Evolutionary conservation across 768 basidiomycete species (phyloP), one percentile per base, ranked within the genome.

Genomic region (Suillus bovinus): DNA sequence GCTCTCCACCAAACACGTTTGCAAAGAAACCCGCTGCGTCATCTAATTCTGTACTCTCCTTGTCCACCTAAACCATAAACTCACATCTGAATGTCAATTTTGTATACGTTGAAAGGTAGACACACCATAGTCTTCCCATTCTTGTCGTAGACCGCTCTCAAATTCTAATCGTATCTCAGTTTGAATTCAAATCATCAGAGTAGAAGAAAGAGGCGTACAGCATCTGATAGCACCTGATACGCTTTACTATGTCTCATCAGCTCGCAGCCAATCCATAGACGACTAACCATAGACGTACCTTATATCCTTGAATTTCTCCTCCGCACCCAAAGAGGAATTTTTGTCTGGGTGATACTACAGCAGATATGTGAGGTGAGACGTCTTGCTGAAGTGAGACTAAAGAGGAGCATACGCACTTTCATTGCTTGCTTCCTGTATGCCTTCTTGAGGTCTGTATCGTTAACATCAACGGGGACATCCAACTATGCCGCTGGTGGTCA

Each of bases 271-370:
- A 61, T 29, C 61, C 59, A 59, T 54, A n/a, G 64, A 47, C 38
- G 52, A 59, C 6, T n/a, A 24, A 46, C 7, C 20, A 14, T 10
- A 58, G 44, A 74, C 74, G 65, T 67, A 88, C 92, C 93, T 94
- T 71, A 99, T 93, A 52, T 97, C 93, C 77, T 98, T 96, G 81
- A 99, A 99, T 80, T 88, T 95, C 73, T 92, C 90, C 72, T 95
- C 94, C 1, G 96, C 97, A 69, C 94, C 93, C n/a, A 87, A 83
- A 5, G 93, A 90, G 8, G 86, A 83, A 70, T 98, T 98, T 83
- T 96, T 97, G 78, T 97, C 96, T 5, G 95, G 96, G 72, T 97
- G 95, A 72, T 89, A 96, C 91, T 95, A 67, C 36, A 63, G 49
- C 62, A 57, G 16, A 33, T 34, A 49, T 39, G 36, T 2, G 9